These are phyloP conservation scores for Neoconidiobolus thromboides DNA, from an alignment of 371 early-diverging fungal genomes.

Conservation along the genomic window DNA sequence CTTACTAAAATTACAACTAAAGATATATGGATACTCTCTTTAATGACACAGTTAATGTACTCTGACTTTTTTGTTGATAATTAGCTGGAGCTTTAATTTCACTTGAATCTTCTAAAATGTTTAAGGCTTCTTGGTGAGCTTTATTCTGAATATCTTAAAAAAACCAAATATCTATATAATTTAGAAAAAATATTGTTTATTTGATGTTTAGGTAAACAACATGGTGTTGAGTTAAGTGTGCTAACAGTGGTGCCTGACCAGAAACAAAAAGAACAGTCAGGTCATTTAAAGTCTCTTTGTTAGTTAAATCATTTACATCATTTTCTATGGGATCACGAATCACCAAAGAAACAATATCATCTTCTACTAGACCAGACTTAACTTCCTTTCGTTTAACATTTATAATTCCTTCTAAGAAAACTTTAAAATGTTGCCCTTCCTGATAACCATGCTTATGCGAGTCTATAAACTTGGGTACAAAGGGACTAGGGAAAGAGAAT, in stretches of 20 bases:
- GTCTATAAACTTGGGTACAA: not conserved
- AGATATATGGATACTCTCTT: not conserved
- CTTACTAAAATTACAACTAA: not conserved
- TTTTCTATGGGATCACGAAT: not conserved
- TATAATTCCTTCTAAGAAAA: not conserved
- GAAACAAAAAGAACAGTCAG: constrained; percentile 22
- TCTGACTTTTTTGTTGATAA: not conserved
- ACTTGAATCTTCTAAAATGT: not conserved
- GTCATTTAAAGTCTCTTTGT: constrained; percentile 12
- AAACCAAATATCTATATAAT: no score
- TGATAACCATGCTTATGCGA: not conserved
- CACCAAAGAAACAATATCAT: constrained; percentile 2
- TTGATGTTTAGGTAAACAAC: constrained; percentile 20
- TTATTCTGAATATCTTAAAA: constrained; percentile 14
- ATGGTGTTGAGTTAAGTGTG: constrained; percentile 19
- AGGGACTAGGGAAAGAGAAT: not conserved
- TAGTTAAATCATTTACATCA: not conserved
- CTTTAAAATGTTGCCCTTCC: not conserved
- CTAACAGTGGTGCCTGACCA: constrained; percentile 32
- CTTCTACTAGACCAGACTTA: not conserved
- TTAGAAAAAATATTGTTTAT: not conserved
- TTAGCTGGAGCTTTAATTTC: not conserved
- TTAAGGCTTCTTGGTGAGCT: constrained; percentile 20
- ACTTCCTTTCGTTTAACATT: not conserved
- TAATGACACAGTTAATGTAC: not conserved